Percentiles rank a stretch among this genome's conserved stretches.
phyloP scores from a whole-genome alignment of 2,329 filamentous ascomycete species.

The Colletotrichum euphorbiae region DNA sequence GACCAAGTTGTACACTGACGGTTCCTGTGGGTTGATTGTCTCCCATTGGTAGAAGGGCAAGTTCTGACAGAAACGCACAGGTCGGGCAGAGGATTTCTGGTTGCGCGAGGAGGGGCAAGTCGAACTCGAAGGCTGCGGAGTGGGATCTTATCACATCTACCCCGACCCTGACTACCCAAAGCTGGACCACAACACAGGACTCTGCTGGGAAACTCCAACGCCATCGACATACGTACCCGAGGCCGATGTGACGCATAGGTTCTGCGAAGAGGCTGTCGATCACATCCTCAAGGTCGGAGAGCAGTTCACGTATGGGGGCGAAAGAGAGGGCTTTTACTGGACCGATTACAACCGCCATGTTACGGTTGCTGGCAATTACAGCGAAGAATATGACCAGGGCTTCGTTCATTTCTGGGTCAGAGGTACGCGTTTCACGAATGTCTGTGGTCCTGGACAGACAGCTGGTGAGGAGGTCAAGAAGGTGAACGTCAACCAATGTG shows the following conservation, averaged over 20 bases:
- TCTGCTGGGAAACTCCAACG: constrained; percentile 19
- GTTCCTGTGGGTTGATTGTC: constrained; percentile 11
- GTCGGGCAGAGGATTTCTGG: constrained; percentile 23
- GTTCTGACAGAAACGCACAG: not conserved
- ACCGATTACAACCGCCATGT: constrained; percentile 30
- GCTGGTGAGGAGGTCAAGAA: not conserved
- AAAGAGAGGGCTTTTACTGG: constrained; percentile 21
- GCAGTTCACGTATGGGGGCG: not conserved
- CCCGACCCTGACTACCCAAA: not conserved
- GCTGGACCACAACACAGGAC: constrained; percentile 16
- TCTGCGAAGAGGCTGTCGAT: constrained; percentile 11
- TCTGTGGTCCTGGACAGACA: not conserved
- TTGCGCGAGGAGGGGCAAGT: constrained; percentile 17
- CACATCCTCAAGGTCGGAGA: not conserved
- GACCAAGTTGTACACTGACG: constrained; percentile 2
- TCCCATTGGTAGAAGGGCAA: not conserved
- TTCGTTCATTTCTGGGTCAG: constrained; percentile 33
- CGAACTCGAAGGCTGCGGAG: constrained; percentile 22
- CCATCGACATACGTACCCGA: constrained; percentile 16
- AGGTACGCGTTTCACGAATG: not conserved
- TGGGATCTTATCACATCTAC: constrained; percentile 4
- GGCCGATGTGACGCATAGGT: not conserved
- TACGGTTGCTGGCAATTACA: not conserved
- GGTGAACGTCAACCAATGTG: constrained; percentile 1
- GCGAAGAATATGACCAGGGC: not conserved